Evolutionary conservation across 306 rosid species (phyloP).

Genomic region (Cicer yamashitae): DNA sequence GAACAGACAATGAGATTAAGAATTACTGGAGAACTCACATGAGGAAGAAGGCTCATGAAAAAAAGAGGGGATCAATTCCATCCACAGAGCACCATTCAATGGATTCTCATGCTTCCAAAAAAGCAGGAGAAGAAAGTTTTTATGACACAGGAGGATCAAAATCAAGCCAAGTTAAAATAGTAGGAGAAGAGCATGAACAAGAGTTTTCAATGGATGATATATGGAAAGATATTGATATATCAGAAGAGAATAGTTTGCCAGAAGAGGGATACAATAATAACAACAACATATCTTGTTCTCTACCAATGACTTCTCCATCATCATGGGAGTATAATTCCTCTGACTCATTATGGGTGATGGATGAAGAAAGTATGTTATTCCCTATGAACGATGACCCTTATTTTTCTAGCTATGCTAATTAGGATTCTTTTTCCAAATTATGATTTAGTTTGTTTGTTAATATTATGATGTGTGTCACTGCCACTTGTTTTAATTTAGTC

Average conservation of each 20-base stretch:
- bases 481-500: constrained; percentile 22
- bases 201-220: constrained; percentile 82
- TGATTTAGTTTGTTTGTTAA: constrained; percentile 54
- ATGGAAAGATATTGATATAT: constrained; percentile 80
- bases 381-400: constrained; percentile 52
- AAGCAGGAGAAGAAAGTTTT: constrained; percentile 74
- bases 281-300: constrained; percentile 50
- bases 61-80: constrained; percentile 49
- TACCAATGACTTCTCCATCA: constrained; percentile 48
- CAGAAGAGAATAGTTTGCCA: constrained; percentile 56
- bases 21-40: constrained; percentile 93
- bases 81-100: constrained; percentile 46
- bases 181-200: constrained; percentile 39
- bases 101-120: constrained; percentile 52
- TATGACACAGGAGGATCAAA: constrained; percentile 77
- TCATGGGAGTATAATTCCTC: constrained; percentile 63
- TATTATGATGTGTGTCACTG: constrained; percentile 47
- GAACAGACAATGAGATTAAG: constrained; percentile 97
- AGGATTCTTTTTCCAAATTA: constrained; percentile 54
- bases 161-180: constrained; percentile 44
- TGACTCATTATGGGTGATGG: constrained; percentile 73
- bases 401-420: constrained; percentile 56
- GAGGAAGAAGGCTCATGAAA: constrained; percentile 92
- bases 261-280: constrained; percentile 51
- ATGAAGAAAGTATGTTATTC: constrained; percentile 61